Evolutionary conservation across 495 filamentous ascomycete species (phyloP).

Genomic region (Lasiosphaeria miniovina): DNA sequence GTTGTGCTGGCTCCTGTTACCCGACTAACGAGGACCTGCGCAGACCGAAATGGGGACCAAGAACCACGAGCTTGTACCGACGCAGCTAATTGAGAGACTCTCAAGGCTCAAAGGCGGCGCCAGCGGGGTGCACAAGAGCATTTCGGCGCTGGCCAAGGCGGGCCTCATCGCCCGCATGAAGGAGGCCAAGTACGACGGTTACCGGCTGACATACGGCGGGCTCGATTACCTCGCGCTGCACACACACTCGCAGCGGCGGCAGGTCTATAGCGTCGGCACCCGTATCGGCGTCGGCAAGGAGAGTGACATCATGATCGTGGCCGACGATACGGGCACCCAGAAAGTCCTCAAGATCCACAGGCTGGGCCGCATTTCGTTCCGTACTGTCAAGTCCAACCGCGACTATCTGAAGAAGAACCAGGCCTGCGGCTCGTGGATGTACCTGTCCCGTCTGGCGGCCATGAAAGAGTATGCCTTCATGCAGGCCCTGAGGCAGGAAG

Average conservation of each 20-base stretch:
- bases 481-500: constrained; percentile 74
- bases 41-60: constrained; percentile 90
- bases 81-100: constrained; percentile 78
- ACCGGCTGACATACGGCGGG: constrained; percentile 93
- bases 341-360: constrained; percentile 86
- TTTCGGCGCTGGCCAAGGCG: constrained; percentile 88
- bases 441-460: constrained; percentile 88
- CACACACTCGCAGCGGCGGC: constrained; percentile 71
- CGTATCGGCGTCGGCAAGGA: constrained; percentile 98
- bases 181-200: constrained; percentile 97
- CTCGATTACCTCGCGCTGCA: constrained; percentile 95
- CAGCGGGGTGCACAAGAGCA: constrained; percentile 74
- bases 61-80: constrained; percentile 96
- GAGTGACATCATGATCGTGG: constrained; percentile 91
- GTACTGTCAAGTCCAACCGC: constrained; percentile 89
- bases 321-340: constrained; percentile 61
- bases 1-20: constrained; percentile 7
- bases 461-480: constrained; percentile 93
- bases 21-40: constrained; percentile 15
- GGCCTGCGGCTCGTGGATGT: constrained; percentile 84
- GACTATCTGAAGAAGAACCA: constrained; percentile 87
- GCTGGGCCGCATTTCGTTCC: constrained; percentile 93
- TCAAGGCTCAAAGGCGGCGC: constrained; percentile 77
- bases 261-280: constrained; percentile 86
- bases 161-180: constrained; percentile 88